Evolutionary conservation across 2,329 filamentous ascomycete genomes (phyloP), one percentile per base, ranked within the genome.

Genomic region (Ophiostoma sp.): DNA sequence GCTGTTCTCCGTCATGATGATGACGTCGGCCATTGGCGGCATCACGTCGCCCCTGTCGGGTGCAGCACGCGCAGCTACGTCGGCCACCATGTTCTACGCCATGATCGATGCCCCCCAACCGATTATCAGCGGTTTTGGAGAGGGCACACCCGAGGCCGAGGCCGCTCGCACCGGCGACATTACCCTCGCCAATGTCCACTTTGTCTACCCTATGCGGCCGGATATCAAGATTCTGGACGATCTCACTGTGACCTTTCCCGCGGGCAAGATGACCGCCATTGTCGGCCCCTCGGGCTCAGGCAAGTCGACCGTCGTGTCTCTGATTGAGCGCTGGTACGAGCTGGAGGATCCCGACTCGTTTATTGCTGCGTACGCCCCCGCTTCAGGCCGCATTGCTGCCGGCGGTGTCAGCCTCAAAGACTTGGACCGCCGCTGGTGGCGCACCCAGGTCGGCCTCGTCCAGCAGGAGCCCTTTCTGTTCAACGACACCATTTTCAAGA

Each of bases 251-350:
- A 81, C 80, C 44, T 84, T 86, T 72, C 80, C 79, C 15, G 90
- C 89, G 0, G 91, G 92, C 0, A 90, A 91, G 69, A 89, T 90
- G 68, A 91, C 91, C 0, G 92, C 92, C 0, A 84, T 96, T 27
- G 90, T 94, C 13, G 93, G 93, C 1, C 87, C 92, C 11, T 96
- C 92, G 0, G 89, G 91, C 0, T 93, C 90, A 4, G 93, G 93
- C 3, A 96, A 96, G 79, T 93, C 89, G 68, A 96, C 92, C 0
- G 86, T 92, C 36, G 87, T 92, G 0, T 87, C 87, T 0, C 79
- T 93, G 1, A 79, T 92, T 3, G 87, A 92, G 76, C 81, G 90
- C 67, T 93, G 89, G 88, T 93, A 93, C 76, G 85, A 87, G 20
- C 80, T 85, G 68, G 79, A 83, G 11, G 57, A 62, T 13, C 57